Conservation (phyloP, 306 rosid genomes). For the Mimosa pudica region DNA sequence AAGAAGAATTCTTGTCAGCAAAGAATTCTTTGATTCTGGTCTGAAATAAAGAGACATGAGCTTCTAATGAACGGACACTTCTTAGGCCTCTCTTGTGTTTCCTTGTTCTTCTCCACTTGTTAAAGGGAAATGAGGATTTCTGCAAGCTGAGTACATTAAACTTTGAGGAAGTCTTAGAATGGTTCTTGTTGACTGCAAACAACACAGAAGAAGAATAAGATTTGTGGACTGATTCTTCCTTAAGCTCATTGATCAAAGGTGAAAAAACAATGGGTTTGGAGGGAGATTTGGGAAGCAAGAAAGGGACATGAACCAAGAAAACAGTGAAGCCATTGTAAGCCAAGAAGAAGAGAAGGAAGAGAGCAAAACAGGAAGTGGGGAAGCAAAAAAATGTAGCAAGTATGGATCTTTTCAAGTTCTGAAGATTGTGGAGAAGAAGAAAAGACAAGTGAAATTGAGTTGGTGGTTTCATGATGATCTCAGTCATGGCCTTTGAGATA, state of each 20-base stretch:
- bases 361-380: constrained; percentile 59
- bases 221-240: constrained; percentile 28
- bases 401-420: constrained; percentile 42
- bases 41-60: constrained; percentile 35
- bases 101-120: constrained; percentile 32
- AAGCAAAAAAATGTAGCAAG: constrained; percentile 46
- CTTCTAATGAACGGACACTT: constrained; percentile 36
- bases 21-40: constrained; percentile 54
- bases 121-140: constrained; percentile 20
- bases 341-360: constrained; percentile 61
- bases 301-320: constrained; percentile 53
- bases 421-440: constrained; percentile 37
- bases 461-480: constrained; percentile 11
- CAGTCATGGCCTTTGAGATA: constrained; percentile 22
- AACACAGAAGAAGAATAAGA: constrained; percentile 47
- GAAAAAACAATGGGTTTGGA: constrained; percentile 27
- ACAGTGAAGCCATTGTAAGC: constrained; percentile 62
- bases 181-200: constrained; percentile 43
- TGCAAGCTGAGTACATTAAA: constrained; percentile 40
- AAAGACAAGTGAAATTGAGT: constrained; percentile 6
- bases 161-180: constrained; percentile 34
- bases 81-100: constrained; percentile 59
- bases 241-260: constrained; percentile 5
- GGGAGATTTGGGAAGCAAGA: constrained; percentile 31
- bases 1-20: constrained; percentile 25